phyloP scores from a whole-genome alignment of 768 basidiomycete genomes.

The Podaxis sp. region DNA sequence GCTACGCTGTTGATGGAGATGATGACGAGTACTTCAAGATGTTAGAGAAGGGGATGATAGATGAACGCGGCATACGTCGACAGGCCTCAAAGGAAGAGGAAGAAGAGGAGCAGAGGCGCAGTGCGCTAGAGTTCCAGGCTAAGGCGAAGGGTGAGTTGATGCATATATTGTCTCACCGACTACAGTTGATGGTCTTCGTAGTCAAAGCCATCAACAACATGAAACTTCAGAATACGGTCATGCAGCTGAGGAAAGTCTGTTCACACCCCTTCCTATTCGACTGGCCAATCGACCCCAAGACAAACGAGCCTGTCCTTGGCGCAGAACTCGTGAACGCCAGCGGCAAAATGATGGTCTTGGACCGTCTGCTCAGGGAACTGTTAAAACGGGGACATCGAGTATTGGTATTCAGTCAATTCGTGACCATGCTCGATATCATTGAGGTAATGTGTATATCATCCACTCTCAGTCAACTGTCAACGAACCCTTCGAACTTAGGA shows the following conservation, averaged over 20 bases:
- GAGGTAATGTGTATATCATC: slow-evolving; percentile 50
- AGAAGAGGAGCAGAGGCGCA: slow-evolving; percentile 48
- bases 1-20: slow-evolving; percentile 57
- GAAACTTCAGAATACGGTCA: slow-evolving; percentile 91
- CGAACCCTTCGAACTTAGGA: slow-evolving; percentile 47
- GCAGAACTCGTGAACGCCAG: slow-evolving; percentile 82
- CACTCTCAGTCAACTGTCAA: background rate
- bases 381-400: slow-evolving; percentile 83
- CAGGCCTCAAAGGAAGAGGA: slow-evolving; percentile 32
- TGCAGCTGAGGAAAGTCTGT: slow-evolving; percentile 97
- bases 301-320: slow-evolving; percentile 63
- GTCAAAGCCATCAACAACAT: slow-evolving; percentile 89
- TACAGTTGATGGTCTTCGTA: slow-evolving; percentile 25
- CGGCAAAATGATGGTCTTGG: slow-evolving; percentile 97
- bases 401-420: slow-evolving; percentile 90
- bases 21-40: slow-evolving; percentile 69
- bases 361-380: slow-evolving; percentile 81
- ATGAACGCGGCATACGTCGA: slow-evolving; percentile 33
- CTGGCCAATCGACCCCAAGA: slow-evolving; percentile 69
- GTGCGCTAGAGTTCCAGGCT: slow-evolving; percentile 57
- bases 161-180: background rate
- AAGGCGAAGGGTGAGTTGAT: slow-evolving; percentile 54
- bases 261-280: slow-evolving; percentile 92
- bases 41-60: slow-evolving; percentile 50
- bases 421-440: slow-evolving; percentile 94